These are phyloP conservation scores for Diplotaxis tenuifolia DNA, from an alignment of 345 rosid genomes.

Conservation along the genomic window DNA sequence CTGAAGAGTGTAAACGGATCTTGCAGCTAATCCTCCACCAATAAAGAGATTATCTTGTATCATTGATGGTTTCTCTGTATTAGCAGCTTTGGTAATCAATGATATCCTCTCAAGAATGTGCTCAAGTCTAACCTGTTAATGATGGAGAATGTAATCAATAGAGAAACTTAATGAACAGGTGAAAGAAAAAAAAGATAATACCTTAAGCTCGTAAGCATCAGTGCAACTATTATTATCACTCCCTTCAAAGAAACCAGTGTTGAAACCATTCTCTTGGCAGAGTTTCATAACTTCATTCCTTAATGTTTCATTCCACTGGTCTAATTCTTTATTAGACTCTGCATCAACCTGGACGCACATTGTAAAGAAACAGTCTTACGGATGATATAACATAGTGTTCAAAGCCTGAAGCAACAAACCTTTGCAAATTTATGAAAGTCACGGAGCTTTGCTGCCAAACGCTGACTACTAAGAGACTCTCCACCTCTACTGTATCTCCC, in stretches of 20 bases:
- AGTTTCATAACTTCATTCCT: slow-evolving; percentile 77
- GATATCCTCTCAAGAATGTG: slow-evolving; percentile 96
- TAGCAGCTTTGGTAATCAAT: slow-evolving; percentile 89
- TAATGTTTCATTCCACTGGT: slow-evolving; percentile 96
- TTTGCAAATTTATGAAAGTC: slow-evolving; percentile 95
- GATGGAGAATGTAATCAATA: slow-evolving; percentile 10
- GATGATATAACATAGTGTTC: not conserved
- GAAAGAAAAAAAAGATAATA: slow-evolving; percentile 9
- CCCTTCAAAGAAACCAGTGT: slow-evolving; percentile 90
- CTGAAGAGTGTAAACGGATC: slow-evolving; percentile 80
- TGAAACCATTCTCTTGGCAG: slow-evolving; percentile 92
- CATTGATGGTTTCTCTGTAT: slow-evolving; percentile 90
- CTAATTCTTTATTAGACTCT: slow-evolving; percentile 86
- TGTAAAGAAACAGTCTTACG: slow-evolving; percentile 5
- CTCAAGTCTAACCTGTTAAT: slow-evolving; percentile 88
- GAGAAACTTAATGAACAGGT: slow-evolving; percentile 9
- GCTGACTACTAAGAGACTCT: slow-evolving; percentile 70
- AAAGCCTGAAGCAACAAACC: slow-evolving; percentile 48
- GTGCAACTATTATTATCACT: slow-evolving; percentile 73
- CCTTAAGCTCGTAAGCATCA: slow-evolving; percentile 99
- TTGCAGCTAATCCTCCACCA: slow-evolving; percentile 93
- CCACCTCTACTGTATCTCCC: slow-evolving; percentile 64
- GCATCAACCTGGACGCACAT: slow-evolving; percentile 62
- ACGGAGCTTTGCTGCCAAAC: slow-evolving; percentile 84
- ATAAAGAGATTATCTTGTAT: slow-evolving; percentile 69